phyloP scores from a whole-genome alignment of 1,139 yeast genomes.

The Arxiozyma telluris region DNA sequence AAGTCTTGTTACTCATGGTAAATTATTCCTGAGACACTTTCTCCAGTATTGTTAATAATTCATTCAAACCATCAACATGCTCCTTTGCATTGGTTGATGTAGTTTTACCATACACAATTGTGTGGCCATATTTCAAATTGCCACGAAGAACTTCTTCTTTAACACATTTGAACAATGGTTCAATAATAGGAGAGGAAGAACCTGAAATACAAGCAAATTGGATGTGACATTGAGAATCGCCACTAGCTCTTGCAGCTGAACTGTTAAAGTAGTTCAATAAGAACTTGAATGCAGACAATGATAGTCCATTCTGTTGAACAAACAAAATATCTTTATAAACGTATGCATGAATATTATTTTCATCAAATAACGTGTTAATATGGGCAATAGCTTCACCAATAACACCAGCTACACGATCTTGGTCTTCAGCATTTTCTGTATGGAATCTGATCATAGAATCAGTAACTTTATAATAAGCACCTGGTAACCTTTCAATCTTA shows the following conservation, averaged over 20 bases:
- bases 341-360: constrained; percentile 68
- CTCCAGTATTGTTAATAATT: constrained; percentile 47
- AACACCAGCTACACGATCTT: constrained; percentile 53
- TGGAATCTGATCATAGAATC: constrained; percentile 72
- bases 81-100: constrained; percentile 56
- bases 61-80: constrained; percentile 70
- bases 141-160: constrained; percentile 36
- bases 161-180: constrained; percentile 56
- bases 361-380: constrained; percentile 64
- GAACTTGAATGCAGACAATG: constrained; percentile 46
- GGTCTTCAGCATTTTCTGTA: constrained; percentile 62
- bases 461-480: constrained; percentile 60
- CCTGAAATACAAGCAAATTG: constrained; percentile 48
- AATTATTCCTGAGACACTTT: constrained; percentile 7
- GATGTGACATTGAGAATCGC: constrained; percentile 15
- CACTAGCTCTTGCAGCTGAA: constrained; percentile 5
- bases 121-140: constrained; percentile 39
- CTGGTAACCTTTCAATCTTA: constrained; percentile 72
- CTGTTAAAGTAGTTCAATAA: constrained; percentile 28
- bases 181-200: constrained; percentile 61
- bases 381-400: constrained; percentile 84
- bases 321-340: constrained; percentile 61
- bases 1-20: not conserved
- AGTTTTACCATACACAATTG: constrained; percentile 54
- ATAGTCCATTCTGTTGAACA: constrained; percentile 49